These are phyloP conservation scores for Tylopilus plumbeoviolaceoides DNA, from an alignment of 768 basidiomycete genomes.

Conservation along the genomic window DNA sequence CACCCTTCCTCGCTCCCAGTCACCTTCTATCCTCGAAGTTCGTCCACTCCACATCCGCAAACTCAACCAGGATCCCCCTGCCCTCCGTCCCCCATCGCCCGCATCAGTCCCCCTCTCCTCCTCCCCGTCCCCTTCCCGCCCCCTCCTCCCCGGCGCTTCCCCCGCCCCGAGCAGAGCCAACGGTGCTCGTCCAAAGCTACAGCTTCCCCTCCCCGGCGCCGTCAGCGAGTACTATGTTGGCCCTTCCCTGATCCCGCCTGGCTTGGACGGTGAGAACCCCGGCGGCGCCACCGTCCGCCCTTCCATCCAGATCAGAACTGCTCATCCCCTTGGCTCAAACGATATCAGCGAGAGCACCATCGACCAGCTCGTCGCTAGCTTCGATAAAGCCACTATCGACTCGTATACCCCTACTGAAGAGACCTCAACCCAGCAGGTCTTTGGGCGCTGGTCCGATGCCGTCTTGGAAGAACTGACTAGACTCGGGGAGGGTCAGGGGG, in stretches of 20 bases:
- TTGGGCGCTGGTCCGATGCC: constrained; percentile 58
- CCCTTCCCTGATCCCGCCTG: constrained; percentile 31
- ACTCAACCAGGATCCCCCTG: constrained; percentile 22
- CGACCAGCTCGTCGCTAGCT: constrained; percentile 33
- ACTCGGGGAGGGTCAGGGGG: constrained; percentile 93
- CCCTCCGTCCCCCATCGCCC: constrained; percentile 29
- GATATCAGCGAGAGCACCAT: constrained; percentile 33
- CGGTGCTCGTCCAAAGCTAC: constrained; percentile 32
- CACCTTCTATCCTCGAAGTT: constrained; percentile 36
- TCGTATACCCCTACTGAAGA: constrained; percentile 35
- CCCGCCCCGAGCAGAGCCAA: constrained; percentile 17
- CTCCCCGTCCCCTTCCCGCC: constrained; percentile 31
- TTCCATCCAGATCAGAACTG: constrained; percentile 30
- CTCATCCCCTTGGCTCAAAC: constrained; percentile 25
- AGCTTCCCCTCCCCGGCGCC: constrained; percentile 29
- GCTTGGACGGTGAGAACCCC: constrained; percentile 34
- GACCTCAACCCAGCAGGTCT: constrained; percentile 24
- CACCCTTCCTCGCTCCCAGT: constrained; percentile 38
- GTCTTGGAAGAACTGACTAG: constrained; percentile 71
- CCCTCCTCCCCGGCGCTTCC: constrained; percentile 30
- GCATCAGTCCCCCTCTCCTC: constrained; percentile 26
- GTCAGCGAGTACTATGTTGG: constrained; percentile 32
- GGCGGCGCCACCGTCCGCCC: constrained; percentile 43
- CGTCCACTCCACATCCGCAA: constrained; percentile 43
- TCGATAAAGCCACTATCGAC: constrained; percentile 29